These are phyloP conservation scores for Zoysia matrella DNA, from an alignment of 202 grass and related monocot species.

Conservation along the genomic window DNA sequence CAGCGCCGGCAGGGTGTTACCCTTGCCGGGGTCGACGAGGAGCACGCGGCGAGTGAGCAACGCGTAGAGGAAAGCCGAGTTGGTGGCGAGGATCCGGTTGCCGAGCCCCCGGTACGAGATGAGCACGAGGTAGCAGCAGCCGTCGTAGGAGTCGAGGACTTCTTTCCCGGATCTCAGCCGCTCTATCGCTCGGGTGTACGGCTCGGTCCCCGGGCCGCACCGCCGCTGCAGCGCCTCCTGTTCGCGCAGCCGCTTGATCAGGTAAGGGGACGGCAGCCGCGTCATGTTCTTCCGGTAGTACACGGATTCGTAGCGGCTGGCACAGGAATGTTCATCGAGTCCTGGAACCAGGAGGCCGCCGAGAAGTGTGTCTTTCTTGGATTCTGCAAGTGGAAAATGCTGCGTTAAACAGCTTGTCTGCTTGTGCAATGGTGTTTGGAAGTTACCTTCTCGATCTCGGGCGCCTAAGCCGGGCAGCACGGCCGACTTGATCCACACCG, in stretches of 20 bases:
- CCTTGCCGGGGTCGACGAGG: slow-evolving; percentile 47
- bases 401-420: neutral
- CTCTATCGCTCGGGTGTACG: slow-evolving; percentile 50
- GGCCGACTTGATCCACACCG: neutral
- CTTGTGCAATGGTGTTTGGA: neutral
- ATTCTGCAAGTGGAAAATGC: neutral
- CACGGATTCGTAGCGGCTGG: slow-evolving; percentile 23
- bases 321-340: slow-evolving; percentile 35
- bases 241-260: slow-evolving; percentile 38
- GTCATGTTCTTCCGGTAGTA: slow-evolving; percentile 52
- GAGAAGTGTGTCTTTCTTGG: slow-evolving; percentile 20
- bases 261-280: slow-evolving; percentile 53
- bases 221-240: slow-evolving; percentile 47
- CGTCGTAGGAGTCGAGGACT: neutral
- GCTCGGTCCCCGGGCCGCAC: slow-evolving; percentile 67
- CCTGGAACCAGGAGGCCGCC: slow-evolving; percentile 48
- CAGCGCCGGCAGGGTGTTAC: slow-evolving; percentile 47
- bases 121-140: slow-evolving; percentile 74
- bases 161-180: slow-evolving; percentile 30
- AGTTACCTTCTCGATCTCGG: neutral
- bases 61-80: slow-evolving; percentile 82
- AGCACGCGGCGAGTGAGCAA: slow-evolving; percentile 68
- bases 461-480: neutral
- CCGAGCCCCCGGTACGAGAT: slow-evolving; percentile 33
- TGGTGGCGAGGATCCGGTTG: slow-evolving; percentile 68